Percentiles rank a stretch among this genome's conserved stretches.
Conservation (phyloP, 176 grass and related monocot genomes). For the Metroxylon sagu region DNA sequence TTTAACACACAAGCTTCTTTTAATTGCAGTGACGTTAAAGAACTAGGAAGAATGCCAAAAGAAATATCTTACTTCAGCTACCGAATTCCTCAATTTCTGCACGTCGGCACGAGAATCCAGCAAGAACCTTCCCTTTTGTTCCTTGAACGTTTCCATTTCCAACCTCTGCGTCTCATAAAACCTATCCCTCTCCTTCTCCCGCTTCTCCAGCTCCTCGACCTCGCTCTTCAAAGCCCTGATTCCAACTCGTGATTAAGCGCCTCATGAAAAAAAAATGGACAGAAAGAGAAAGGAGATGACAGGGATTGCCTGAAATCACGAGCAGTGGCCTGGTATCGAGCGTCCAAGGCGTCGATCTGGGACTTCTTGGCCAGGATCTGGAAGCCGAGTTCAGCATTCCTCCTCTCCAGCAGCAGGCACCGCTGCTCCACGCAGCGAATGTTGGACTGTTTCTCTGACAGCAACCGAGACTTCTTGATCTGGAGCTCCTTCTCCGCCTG, state of each 20-base stretch:
- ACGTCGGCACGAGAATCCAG: slow-evolving; percentile 35
- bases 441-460: slow-evolving; percentile 32
- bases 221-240: slow-evolving; percentile 41
- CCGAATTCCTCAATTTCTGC: slow-evolving; percentile 40
- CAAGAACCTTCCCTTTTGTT: slow-evolving; percentile 36
- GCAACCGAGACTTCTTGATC: slow-evolving; percentile 40
- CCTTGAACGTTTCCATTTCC: slow-evolving; percentile 67
- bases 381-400: slow-evolving; percentile 48
- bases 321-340: slow-evolving; percentile 18
- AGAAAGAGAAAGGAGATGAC: not conserved
- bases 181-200: slow-evolving; percentile 47
- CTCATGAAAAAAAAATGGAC: too few species aligned
- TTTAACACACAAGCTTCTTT: not conserved
- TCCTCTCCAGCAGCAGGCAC: slow-evolving; percentile 62
- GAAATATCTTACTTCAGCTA: slow-evolving; percentile 51
- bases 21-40: too few species aligned
- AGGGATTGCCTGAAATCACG: slow-evolving; percentile 29
- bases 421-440: slow-evolving; percentile 39
- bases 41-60: not conserved
- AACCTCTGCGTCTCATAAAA: slow-evolving; percentile 50
- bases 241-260: not conserved
- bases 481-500: slow-evolving; percentile 80
- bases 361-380: slow-evolving; percentile 46
- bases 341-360: slow-evolving; percentile 41
- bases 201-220: slow-evolving; percentile 48